A percentile compares a stretch with the other conserved stretches of the same genome.
phyloP scores from a whole-genome alignment of 2,329 filamentous ascomycete species.

The Ophiostoma ulmi region DNA sequence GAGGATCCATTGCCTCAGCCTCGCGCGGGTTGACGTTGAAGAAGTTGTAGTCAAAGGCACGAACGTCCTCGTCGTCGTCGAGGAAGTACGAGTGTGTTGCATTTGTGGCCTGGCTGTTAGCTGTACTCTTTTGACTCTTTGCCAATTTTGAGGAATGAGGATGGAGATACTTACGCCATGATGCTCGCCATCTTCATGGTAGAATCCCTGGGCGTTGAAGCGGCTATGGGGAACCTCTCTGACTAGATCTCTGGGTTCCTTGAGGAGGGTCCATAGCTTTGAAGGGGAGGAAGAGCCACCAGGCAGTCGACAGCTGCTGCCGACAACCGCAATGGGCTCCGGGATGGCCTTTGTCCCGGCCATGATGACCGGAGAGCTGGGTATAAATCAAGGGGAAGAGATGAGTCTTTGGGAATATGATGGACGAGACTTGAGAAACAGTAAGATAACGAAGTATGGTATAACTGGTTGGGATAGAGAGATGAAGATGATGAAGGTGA shows the following conservation, averaged over 20 bases:
- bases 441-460: background rate
- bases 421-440: background rate
- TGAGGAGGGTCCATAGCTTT: conserved; percentile 26
- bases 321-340: conserved; percentile 27
- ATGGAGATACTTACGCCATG: conserved; percentile 20
- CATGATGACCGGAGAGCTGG: conserved; percentile 1
- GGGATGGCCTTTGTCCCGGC: conserved; percentile 15
- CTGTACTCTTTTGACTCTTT: background rate
- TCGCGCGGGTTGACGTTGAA: conserved; percentile 35
- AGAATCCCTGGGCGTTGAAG: conserved; percentile 24
- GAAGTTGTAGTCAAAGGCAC: conserved; percentile 36
- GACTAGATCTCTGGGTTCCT: conserved; percentile 17
- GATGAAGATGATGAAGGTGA: background rate
- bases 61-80: conserved; percentile 30
- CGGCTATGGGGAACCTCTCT: conserved; percentile 23
- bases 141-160: background rate
- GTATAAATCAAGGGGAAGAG: background rate
- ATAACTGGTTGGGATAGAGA: background rate
- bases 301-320: conserved; percentile 25
- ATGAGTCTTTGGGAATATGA: background rate
- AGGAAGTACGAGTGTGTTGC: conserved; percentile 33
- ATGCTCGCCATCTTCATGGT: conserved; percentile 23
- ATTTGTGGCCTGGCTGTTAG: conserved; percentile 19
- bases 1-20: conserved; percentile 35
- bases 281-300: conserved; percentile 25